Evolutionary conservation across 2,329 filamentous ascomycete genomes (phyloP).

Genomic region (Penicillium capsulatum): DNA sequence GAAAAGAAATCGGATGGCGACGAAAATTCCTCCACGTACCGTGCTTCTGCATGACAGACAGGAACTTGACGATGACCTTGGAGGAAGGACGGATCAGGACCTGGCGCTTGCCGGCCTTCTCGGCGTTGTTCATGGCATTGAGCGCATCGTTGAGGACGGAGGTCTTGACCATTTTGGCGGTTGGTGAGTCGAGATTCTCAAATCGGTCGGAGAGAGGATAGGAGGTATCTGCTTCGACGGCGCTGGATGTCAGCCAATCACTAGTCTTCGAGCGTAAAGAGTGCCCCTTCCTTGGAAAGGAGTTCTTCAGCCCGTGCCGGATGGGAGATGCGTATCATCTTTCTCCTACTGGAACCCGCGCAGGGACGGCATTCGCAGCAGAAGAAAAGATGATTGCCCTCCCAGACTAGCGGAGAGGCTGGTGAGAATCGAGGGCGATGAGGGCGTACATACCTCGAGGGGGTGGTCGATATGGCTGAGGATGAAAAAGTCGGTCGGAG

Average conservation of each 20-base stretch:
- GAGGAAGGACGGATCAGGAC: constrained; percentile 96
- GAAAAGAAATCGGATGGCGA: constrained; percentile 1
- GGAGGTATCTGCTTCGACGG: constrained; percentile 33
- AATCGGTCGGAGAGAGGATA: constrained; percentile 40
- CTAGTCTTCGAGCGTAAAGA: constrained; percentile 64
- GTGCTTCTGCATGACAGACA: constrained; percentile 98
- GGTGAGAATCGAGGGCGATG: constrained; percentile 20
- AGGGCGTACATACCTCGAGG: constrained; percentile 42
- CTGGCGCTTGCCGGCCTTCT: constrained; percentile 99
- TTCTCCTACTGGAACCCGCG: constrained; percentile 14
- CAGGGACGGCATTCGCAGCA: constrained; percentile 8
- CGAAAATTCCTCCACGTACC: constrained; percentile 68
- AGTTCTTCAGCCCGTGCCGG: constrained; percentile 65
- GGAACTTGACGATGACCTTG: constrained; percentile 99
- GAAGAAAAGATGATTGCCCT: constrained; percentile 38
- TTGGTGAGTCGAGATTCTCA: constrained; percentile 50
- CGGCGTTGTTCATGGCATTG: constrained; percentile 99
- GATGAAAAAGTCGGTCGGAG: constrained; percentile 17
- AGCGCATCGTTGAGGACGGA: constrained; percentile 99
- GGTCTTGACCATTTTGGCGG: constrained; percentile 96
- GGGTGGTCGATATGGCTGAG: constrained; percentile 25
- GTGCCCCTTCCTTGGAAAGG: constrained; percentile 56
- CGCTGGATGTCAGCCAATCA: constrained; percentile 56
- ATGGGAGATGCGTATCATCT: constrained; percentile 44
- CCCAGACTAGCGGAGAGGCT: constrained; percentile 44